Evolutionary conservation across 768 basidiomycete genomes (phyloP).

Genomic region (Lanmaoa pseudosensibilis): DNA sequence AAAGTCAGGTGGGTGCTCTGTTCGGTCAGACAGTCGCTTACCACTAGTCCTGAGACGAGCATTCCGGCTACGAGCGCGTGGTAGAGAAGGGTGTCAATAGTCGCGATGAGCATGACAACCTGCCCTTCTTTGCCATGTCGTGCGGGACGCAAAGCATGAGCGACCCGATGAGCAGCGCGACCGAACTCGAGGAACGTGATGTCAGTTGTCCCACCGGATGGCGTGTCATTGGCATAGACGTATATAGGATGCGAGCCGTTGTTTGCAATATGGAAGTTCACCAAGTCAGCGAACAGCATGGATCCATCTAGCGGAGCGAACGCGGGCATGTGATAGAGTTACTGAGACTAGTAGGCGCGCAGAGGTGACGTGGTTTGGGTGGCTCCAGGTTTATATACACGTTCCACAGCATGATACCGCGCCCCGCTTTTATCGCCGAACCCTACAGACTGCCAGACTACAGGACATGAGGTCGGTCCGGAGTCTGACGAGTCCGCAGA

Average conservation of each 20-base stretch:
- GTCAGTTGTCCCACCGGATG: slow-evolving; percentile 9
- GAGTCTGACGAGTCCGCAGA: not conserved
- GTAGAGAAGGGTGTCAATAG: slow-evolving; percentile 30
- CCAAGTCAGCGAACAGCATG: slow-evolving; percentile 19
- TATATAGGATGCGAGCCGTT: slow-evolving; percentile 17
- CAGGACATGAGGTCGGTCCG: not conserved
- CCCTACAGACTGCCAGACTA: too few species aligned
- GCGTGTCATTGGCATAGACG: slow-evolving; percentile 15
- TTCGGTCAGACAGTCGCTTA: slow-evolving; percentile 6
- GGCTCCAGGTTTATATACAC: not conserved
- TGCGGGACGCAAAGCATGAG: slow-evolving; percentile 23
- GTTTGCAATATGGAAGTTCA: slow-evolving; percentile 22
- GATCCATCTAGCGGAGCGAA: slow-evolving; percentile 23
- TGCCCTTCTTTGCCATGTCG: slow-evolving; percentile 21
- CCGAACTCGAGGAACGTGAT: slow-evolving; percentile 28
- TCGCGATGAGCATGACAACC: slow-evolving; percentile 36
- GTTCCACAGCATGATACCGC: not conserved
- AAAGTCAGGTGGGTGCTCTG: not conserved
- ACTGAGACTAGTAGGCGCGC: not conserved
- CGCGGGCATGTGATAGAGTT: not conserved
- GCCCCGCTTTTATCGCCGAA: not conserved
- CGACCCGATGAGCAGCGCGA: slow-evolving; percentile 34
- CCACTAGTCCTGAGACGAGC: slow-evolving; percentile 30
- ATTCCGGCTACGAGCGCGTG: slow-evolving; percentile 30
- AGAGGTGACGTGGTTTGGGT: not conserved